Percentiles rank a stretch among this genome's conserved stretches.
These are phyloP conservation scores for Globisporangium radiosum DNA, from an alignment of 352 stramenopile genomes.

Conservation along the genomic window DNA sequence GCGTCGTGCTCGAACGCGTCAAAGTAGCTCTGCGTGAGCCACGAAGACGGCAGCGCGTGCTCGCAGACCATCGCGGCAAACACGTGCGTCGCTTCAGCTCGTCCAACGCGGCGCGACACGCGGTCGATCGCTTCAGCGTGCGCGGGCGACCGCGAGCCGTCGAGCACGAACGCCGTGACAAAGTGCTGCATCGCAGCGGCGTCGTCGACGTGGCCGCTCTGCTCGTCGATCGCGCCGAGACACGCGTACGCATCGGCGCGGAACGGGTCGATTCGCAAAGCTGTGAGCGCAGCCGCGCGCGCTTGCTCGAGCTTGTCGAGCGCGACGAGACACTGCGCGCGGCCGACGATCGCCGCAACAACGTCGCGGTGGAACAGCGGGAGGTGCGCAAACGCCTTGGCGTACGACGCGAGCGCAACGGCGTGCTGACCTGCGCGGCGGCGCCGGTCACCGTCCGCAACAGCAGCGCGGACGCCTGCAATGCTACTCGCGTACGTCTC, in stretches of 20 bases:
- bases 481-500: constrained; percentile 43
- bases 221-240: constrained; percentile 58
- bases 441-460: constrained; percentile 57
- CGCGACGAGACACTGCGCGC: constrained; percentile 52
- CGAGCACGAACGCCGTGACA: constrained; percentile 76
- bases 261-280: constrained; percentile 61
- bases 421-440: constrained; percentile 39
- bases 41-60: constrained; percentile 66
- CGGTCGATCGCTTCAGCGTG: constrained; percentile 70
- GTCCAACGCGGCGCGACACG: constrained; percentile 55
- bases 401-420: constrained; percentile 50
- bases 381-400: constrained; percentile 51
- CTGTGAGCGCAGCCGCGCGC: constrained; percentile 34
- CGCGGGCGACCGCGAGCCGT: constrained; percentile 65
- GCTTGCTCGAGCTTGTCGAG: constrained; percentile 35
- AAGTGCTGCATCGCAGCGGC: constrained; percentile 72
- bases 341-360: constrained; percentile 47
- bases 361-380: constrained; percentile 64
- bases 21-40: constrained; percentile 84
- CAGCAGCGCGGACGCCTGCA: constrained; percentile 34
- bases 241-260: constrained; percentile 63
- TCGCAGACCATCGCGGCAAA: constrained; percentile 67
- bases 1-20: constrained; percentile 77
- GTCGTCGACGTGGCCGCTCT: constrained; percentile 28
- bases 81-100: constrained; percentile 53